These are phyloP conservation scores for Phytophthora crassamura DNA, from an alignment of 352 stramenopile species.

Conservation along the genomic window DNA sequence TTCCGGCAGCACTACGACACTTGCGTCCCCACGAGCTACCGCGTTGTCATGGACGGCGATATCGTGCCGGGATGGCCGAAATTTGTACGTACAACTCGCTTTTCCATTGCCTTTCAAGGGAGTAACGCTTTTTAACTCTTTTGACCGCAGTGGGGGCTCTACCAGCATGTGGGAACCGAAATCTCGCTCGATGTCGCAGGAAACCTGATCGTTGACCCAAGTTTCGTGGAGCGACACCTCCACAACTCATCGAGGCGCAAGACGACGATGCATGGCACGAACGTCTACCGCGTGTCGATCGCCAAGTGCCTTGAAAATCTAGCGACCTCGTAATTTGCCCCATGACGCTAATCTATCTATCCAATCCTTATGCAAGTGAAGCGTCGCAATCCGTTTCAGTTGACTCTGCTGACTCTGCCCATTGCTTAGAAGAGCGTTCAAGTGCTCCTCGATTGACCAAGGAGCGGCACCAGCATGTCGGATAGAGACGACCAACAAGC, in stretches of 20 bases:
- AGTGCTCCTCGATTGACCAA: not conserved
- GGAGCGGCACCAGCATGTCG: slow-evolving; percentile 17
- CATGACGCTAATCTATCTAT: slow-evolving; percentile 20
- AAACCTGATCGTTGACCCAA: slow-evolving; percentile 84
- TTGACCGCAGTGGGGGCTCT: slow-evolving; percentile 65
- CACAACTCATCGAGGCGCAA: slow-evolving; percentile 74
- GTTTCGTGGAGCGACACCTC: slow-evolving; percentile 80
- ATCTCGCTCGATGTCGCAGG: slow-evolving; percentile 73
- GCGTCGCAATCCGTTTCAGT: slow-evolving; percentile 8
- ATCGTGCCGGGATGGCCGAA: slow-evolving; percentile 77
- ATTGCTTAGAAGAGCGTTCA: not conserved
- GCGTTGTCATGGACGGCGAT: slow-evolving; percentile 84
- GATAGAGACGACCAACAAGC: slow-evolving; percentile 44
- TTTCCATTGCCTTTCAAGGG: slow-evolving; percentile 5
- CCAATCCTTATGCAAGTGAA: not conserved
- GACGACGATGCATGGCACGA: slow-evolving; percentile 66
- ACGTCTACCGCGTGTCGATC: slow-evolving; percentile 69
- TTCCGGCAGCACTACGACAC: slow-evolving; percentile 84
- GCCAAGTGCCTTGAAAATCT: slow-evolving; percentile 73
- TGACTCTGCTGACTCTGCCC: too few species aligned
- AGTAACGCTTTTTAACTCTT: not conserved
- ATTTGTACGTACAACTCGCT: slow-evolving; percentile 58
- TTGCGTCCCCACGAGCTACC: slow-evolving; percentile 80
- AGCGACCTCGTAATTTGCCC: slow-evolving; percentile 25
- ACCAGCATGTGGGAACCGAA: slow-evolving; percentile 78